Base-by-base conservation (phyloP, 208 protist species). In the Acanthamoeba royreba region DNA sequence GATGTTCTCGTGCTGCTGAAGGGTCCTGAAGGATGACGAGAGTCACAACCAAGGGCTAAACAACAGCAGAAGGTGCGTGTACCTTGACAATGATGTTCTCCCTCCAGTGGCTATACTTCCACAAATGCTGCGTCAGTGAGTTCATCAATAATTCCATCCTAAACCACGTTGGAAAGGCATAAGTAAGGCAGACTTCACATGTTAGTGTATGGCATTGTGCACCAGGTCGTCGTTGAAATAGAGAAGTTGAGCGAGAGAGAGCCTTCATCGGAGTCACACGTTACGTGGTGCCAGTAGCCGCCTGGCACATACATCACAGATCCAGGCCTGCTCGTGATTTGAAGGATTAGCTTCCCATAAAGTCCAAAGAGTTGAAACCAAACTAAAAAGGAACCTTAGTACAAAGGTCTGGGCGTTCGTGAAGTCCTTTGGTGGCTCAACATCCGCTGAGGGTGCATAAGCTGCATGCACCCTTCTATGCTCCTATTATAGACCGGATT, bases 221-320 rank as follows among this genome's bases (percentile, higher is more conserved):
- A 85, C 81, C 81, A 88, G 33, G 81, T 35, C 5, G 81, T 40
- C 19, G 81, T 88, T 7, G 52, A 66, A 4, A 88, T 88, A 4
- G 81, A 88, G 52, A 88, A 88, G 81, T 88, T 88, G 52, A 88
- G 52, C 11, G 81, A 88, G 33, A 88, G 81, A 11, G 81, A 88
- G 46, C 81, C 81, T 28, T 88, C 81, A 31, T 88, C 81, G 9
- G 45, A 55, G 46, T 88, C 81, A 31, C 81, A 88, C 3, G 81
- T 63, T 13, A 88, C 81, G 49, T 88, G 81, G 46, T 88, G 81
- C 81, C 81, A 88, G 22, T 88, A 88, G 45, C 81, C 81, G 17
- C 33, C 81, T 33, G 81, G 81, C 15, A 55, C 45, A 31, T 88
- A 88, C 81, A 88, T 88, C 45, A 88, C 81, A 3, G 81, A 88